Evolutionary conservation across 2,329 filamentous ascomycete species (phyloP), one percentile per base, ranked within the genome.

Genomic region (Diplodia scrobiculata): DNA sequence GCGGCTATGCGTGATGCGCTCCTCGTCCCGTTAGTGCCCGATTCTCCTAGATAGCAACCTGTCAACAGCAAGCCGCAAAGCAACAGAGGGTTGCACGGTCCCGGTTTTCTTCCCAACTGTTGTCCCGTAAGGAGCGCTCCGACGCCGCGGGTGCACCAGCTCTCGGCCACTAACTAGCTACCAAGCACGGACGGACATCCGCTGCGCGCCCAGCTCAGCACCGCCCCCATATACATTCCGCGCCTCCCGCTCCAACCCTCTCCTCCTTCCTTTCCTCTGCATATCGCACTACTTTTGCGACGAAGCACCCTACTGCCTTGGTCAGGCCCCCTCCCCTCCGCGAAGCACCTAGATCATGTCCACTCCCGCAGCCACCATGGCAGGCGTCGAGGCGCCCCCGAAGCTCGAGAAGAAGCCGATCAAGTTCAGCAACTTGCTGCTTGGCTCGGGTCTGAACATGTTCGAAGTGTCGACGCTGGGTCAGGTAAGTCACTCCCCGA

Each of bases 381-480:
- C 84, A 73, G 79, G 80, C 71, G 74, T 79, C 78, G 78, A 81
- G 77, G 76, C 81, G 79, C 81, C 82, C 78, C 79, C 82, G 79
- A 82, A 79, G 80, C 83, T 96, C 79, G 93, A 97, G 89, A 98
- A 98, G 91, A 98, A 98, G 88, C 95, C 95, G 72, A 87, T 99
- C 87, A 98, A 97, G 88, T 98, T 98, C 86, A 97, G 92, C 84
- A 99, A 99, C 84, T 81, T 99, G 86, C 84, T 99, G 76, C 87
- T 97, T 75, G 93, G 93, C 77, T 91, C 91, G 77, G 91, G 92
- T 73, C 87, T 97, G 82, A 97, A 97, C 86, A 84, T 97, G 87
- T 97, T 97, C 80, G 93, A 97, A 79, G 87, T 90, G 75, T 89
- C 87, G 70, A 86, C 87, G 71, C 81, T 90, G 76, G 87, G 87